These are phyloP conservation scores for Penicillium sp. DNA, from an alignment of 2,329 filamentous ascomycete genomes.

Conservation along the genomic window DNA sequence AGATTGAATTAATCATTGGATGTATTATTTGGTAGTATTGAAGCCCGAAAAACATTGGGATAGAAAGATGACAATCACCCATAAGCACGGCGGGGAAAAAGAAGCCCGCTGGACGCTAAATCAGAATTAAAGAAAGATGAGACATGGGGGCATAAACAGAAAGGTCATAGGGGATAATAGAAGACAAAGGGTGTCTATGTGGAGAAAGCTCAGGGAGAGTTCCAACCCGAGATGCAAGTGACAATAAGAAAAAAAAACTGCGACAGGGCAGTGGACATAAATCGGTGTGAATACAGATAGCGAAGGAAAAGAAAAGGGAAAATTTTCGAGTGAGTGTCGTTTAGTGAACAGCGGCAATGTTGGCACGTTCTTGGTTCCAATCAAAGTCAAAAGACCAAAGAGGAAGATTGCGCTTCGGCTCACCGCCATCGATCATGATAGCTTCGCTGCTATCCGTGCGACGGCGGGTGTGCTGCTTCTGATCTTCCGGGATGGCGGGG, in stretches of 20 bases:
- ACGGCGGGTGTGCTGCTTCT: conserved; percentile 41
- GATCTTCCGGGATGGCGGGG: conserved; percentile 35
- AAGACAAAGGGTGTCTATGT: conserved; percentile 1
- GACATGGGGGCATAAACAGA: background rate
- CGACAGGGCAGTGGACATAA: background rate
- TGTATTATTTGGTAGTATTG: background rate
- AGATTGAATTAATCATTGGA: conserved; percentile 3
- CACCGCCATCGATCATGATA: conserved; percentile 48
- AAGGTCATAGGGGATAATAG: conserved; percentile 2
- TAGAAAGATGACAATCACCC: conserved; percentile 1
- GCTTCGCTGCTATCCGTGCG: conserved; percentile 49
- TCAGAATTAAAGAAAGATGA: background rate
- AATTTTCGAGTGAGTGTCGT: conserved; percentile 2
- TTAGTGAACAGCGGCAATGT: conserved; percentile 41
- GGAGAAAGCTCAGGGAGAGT: background rate
- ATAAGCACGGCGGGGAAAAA: conserved; percentile 8
- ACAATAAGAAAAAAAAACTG: background rate
- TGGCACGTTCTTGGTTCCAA: conserved; percentile 45
- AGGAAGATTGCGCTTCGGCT: conserved; percentile 57
- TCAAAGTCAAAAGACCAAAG: conserved; percentile 41
- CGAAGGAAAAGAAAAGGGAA: conserved; percentile 2
- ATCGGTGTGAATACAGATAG: conserved; percentile 2
- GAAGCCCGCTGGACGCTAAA: conserved; percentile 8
- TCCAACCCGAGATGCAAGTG: background rate
- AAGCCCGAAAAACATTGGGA: background rate